Conservation (phyloP, 108 stramenopile genomes). For the Skeletonema tropicum region DNA sequence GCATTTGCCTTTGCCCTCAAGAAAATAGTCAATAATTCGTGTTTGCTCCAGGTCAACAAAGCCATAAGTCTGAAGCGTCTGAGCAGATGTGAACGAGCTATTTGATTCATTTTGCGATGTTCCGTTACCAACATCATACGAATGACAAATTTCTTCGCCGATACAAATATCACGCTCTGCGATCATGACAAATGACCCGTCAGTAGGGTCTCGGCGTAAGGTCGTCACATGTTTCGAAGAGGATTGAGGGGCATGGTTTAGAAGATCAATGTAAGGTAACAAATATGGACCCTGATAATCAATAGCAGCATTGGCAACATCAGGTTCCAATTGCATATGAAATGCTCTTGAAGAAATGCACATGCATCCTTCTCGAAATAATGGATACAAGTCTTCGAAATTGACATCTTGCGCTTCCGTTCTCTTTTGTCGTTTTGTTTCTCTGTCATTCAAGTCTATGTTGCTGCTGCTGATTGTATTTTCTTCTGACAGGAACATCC, state of each 20-base stretch:
- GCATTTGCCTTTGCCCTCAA: background rate
- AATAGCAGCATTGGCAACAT: background rate
- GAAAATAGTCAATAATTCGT: constrained; percentile 8
- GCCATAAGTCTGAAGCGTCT: constrained; percentile 85
- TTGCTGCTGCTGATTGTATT: background rate
- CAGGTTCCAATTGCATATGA: constrained; percentile 50
- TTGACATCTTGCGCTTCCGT: constrained; percentile 1
- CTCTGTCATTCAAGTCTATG: background rate
- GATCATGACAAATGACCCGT: constrained; percentile 65
- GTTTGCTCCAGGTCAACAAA: constrained; percentile 58
- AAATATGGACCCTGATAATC: constrained; percentile 73
- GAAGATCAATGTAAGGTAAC: constrained; percentile 79
- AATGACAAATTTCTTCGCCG: constrained; percentile 80
- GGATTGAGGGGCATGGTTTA: constrained; percentile 63
- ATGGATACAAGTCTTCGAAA: constrained; percentile 31
- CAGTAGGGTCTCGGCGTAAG: constrained; percentile 45
- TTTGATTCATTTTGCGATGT: background rate
- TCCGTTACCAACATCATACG: constrained; percentile 49
- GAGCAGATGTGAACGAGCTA: constrained; percentile 63
- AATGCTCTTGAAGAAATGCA: constrained; percentile 83
- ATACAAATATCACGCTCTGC: constrained; percentile 71
- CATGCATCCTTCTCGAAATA: constrained; percentile 65
- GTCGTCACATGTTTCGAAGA: constrained; percentile 65
- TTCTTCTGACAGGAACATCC: constrained; percentile 11
- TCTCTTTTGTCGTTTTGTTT: constrained; percentile 30